Percentiles rank a stretch among this genome's conserved stretches.
Conservation (phyloP, 2,329 filamentous ascomycete species). For the Pseudopyrenochaeta lycopersici region DNA sequence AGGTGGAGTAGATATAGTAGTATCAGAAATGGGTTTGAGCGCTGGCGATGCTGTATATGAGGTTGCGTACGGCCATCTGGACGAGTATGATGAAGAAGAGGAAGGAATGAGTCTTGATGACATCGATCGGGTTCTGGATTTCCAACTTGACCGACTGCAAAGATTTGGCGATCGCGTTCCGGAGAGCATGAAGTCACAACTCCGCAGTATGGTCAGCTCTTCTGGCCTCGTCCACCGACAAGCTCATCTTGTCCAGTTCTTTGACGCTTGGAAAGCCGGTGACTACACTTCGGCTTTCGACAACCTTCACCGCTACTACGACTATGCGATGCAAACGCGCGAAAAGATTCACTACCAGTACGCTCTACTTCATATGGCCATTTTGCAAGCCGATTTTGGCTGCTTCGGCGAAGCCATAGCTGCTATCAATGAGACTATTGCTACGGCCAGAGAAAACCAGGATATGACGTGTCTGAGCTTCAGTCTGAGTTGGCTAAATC, state of each 20-base stretch:
- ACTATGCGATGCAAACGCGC: slow-evolving; percentile 89
- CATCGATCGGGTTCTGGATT: slow-evolving; percentile 81
- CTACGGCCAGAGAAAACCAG: slow-evolving; percentile 91
- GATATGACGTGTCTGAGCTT: slow-evolving; percentile 95
- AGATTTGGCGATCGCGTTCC: slow-evolving; percentile 85
- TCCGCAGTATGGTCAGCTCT: slow-evolving; percentile 73
- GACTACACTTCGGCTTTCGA: slow-evolving; percentile 93
- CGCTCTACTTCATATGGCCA: slow-evolving; percentile 89
- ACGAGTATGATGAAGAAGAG: slow-evolving; percentile 49
- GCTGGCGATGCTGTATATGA: slow-evolving; percentile 57
- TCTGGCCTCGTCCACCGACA: slow-evolving; percentile 75
- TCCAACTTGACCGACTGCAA: slow-evolving; percentile 88
- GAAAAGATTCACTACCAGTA: slow-evolving; percentile 93
- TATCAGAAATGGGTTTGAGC: slow-evolving; percentile 67
- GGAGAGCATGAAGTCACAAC: slow-evolving; percentile 73
- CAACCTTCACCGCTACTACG: slow-evolving; percentile 91
- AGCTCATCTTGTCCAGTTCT: slow-evolving; percentile 82
- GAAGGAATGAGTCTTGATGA: slow-evolving; percentile 76
- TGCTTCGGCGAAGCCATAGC: slow-evolving; percentile 89
- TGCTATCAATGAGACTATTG: slow-evolving; percentile 93
- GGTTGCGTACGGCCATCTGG: slow-evolving; percentile 61
- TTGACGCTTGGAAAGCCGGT: slow-evolving; percentile 90
- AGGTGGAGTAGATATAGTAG: slow-evolving; percentile 65
- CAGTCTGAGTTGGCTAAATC: slow-evolving; percentile 93
- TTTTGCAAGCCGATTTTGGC: slow-evolving; percentile 94